phyloP scores from a whole-genome alignment of 2,329 filamentous ascomycete genomes.

The Fusarium sp. region DNA sequence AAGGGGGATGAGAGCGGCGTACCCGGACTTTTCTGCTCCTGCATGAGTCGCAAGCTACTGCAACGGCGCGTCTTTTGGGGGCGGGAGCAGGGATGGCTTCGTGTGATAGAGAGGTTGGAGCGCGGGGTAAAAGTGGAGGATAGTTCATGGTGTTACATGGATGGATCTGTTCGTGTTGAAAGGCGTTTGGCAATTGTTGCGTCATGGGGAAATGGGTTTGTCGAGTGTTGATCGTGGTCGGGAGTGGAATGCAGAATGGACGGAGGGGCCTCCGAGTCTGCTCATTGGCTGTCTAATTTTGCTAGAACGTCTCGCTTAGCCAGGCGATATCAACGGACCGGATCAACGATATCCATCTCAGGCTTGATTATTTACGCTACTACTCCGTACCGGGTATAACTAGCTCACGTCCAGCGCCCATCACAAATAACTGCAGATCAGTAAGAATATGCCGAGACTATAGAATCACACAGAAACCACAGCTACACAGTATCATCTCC shows the following conservation, averaged over 20 bases:
- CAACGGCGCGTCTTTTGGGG: neutral
- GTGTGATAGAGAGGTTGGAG: fast-evolving
- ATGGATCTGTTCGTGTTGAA: neutral
- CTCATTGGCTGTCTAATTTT: neutral
- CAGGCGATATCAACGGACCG: neutral
- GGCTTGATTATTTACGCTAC: neutral
- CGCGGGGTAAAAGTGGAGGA: neutral
- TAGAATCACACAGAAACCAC: neutral
- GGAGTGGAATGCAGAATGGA: neutral
- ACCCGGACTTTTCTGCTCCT: neutral
- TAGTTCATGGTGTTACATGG: neutral
- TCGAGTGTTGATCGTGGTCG: neutral
- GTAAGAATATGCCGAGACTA: neutral
- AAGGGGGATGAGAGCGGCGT: fast-evolving
- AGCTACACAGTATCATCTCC: neutral
- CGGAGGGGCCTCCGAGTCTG: neutral
- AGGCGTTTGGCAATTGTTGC: too few relatives aligned
- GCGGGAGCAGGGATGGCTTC: neutral
- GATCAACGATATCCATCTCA: neutral
- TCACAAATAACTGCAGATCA: fast-evolving
- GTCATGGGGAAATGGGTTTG: neutral
- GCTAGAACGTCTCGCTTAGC: neutral
- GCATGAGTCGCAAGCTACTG: neutral
- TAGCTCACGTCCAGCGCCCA: neutral
- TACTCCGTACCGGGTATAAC: too few relatives aligned